Evolutionary conservation across 768 basidiomycete species (phyloP).

Genomic region (Mycena epipterygia): DNA sequence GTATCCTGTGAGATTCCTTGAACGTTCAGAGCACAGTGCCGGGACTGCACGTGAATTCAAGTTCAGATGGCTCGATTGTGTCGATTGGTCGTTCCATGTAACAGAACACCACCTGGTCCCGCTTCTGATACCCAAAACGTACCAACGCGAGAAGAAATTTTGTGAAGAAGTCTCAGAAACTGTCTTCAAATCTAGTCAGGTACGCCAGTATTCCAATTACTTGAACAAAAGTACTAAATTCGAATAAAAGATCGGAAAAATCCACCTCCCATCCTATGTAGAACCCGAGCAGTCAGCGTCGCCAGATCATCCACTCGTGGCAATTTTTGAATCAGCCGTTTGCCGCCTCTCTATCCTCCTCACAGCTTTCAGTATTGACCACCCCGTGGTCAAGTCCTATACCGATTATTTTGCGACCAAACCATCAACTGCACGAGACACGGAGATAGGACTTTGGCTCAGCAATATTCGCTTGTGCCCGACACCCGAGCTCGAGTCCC

Average conservation of each 20-base stretch:
- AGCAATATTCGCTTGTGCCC: not conserved
- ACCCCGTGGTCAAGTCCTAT: not conserved
- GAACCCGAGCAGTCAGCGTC: not conserved
- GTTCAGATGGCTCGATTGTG: not conserved
- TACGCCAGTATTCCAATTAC: no score
- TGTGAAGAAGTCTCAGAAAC: no score
- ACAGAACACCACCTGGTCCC: not conserved
- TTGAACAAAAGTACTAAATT: no score
- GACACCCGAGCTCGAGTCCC: conserved; percentile 1
- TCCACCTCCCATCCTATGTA: no score
- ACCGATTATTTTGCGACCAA: not conserved
- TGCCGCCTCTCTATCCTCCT: not conserved
- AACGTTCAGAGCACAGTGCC: not conserved
- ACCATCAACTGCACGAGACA: not conserved
- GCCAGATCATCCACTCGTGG: not conserved
- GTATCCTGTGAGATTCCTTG: not conserved
- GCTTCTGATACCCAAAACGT: no score
- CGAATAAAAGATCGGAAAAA: no score
- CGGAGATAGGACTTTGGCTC: not conserved
- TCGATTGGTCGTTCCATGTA: not conserved
- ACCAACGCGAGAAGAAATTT: no score
- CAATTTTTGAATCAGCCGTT: not conserved
- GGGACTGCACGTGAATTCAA: not conserved
- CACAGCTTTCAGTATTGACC: not conserved
- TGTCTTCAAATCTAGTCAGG: no score